Conservation (phyloP, 1,284 basidiomycete species). For the Ceratobasidium sp. region DNA sequence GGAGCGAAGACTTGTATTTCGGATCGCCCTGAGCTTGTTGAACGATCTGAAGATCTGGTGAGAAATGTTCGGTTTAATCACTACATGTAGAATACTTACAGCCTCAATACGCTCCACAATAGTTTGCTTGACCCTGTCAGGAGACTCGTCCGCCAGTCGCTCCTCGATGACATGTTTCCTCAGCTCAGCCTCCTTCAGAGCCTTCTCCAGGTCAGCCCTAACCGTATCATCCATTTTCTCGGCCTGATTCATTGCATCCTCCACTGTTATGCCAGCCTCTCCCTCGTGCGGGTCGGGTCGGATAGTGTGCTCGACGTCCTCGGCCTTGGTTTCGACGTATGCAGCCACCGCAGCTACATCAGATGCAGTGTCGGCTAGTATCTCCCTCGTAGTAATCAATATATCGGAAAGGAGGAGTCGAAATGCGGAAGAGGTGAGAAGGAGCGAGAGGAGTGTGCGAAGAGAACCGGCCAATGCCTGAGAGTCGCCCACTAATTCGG, state of each 20-base stretch:
- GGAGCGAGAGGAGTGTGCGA: slow-evolving; percentile 56
- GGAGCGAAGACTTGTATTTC: slow-evolving; percentile 58
- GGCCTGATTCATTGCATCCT: slow-evolving; percentile 33
- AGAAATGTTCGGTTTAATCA: not conserved
- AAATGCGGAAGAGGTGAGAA: slow-evolving; percentile 63
- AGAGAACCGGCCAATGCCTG: slow-evolving; percentile 56
- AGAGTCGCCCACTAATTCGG: slow-evolving; percentile 59
- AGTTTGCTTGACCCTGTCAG: slow-evolving; percentile 56
- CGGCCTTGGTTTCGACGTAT: slow-evolving; percentile 55
- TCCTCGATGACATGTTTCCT: slow-evolving; percentile 48
- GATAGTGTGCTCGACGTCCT: slow-evolving; percentile 52
- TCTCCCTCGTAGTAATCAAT: slow-evolving; percentile 58
- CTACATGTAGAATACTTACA: slow-evolving; percentile 53
- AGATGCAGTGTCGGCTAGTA: slow-evolving; percentile 59
- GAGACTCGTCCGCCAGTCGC: slow-evolving; percentile 51
- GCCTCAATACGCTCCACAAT: slow-evolving; percentile 59
- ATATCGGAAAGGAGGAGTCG: slow-evolving; percentile 61
- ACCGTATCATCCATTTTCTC: slow-evolving; percentile 45
- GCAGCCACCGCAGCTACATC: slow-evolving; percentile 58
- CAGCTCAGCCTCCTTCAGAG: slow-evolving; percentile 51
- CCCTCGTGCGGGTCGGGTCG: slow-evolving; percentile 46
- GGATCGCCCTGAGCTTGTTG: slow-evolving; percentile 59
- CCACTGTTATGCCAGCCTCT: slow-evolving; percentile 36
- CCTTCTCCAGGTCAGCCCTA: slow-evolving; percentile 35
- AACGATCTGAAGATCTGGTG: slow-evolving; percentile 57